Evolutionary conservation across 331 rosid genomes (phyloP).

Genomic region (Acacia pycnantha): DNA sequence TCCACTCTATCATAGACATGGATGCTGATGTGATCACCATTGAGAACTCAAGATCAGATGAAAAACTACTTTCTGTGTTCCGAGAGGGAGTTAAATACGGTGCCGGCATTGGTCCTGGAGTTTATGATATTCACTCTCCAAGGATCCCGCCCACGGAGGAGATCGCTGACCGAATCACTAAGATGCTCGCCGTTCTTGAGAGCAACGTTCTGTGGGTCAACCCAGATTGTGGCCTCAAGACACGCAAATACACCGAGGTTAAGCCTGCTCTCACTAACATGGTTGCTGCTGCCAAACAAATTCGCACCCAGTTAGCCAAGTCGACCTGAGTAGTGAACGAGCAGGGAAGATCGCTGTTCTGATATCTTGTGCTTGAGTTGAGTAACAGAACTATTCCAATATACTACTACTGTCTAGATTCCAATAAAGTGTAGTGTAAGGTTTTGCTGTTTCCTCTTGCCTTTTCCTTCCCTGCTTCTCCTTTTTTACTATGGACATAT

Average conservation of each 20-base stretch:
- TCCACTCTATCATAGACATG: slow-evolving; percentile 80
- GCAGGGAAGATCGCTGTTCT: neutral
- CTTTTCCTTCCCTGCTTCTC: neutral
- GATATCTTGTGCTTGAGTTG: neutral
- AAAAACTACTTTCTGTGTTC: slow-evolving; percentile 73
- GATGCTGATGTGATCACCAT: slow-evolving; percentile 88
- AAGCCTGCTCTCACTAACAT: slow-evolving; percentile 69
- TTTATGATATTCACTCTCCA: slow-evolving; percentile 85
- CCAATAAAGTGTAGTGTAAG: neutral
- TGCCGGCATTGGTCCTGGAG: slow-evolving; percentile 84
- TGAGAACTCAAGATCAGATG: slow-evolving; percentile 82
- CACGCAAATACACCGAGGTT: slow-evolving; percentile 72
- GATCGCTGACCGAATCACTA: slow-evolving; percentile 62
- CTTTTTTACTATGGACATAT: neutral
- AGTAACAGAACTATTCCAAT: no score
- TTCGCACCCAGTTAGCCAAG: slow-evolving; percentile 8
- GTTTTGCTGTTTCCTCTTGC: neutral
- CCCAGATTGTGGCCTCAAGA: slow-evolving; percentile 89
- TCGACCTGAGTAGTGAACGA: neutral
- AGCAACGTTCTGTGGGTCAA: slow-evolving; percentile 78
- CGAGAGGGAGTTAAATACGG: slow-evolving; percentile 81
- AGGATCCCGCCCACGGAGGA: slow-evolving; percentile 74
- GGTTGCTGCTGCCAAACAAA: slow-evolving; percentile 36
- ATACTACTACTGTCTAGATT: neutral
- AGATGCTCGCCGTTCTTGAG: slow-evolving; percentile 74